Evolutionary conservation across 345 rosid species (phyloP).

Genomic region (Dipteronia dyeriana): DNA sequence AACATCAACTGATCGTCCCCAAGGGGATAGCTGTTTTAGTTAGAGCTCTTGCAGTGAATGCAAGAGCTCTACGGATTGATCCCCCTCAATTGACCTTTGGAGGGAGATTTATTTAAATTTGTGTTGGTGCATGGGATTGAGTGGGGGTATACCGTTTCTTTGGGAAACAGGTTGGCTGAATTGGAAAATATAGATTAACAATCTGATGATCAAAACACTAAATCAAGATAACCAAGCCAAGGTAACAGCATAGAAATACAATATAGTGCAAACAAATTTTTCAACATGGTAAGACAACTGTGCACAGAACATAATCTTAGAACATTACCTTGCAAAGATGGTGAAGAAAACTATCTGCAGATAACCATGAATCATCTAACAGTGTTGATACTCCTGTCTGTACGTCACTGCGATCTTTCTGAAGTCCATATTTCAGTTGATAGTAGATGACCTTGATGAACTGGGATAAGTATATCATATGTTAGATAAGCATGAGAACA

Average conservation of each 20-base stretch:
- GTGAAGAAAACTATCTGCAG: slow-evolving; percentile 79
- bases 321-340: slow-evolving; percentile 69
- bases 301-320: background rate
- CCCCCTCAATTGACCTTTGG: too few relatives aligned
- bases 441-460: slow-evolving; percentile 78
- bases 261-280: slow-evolving; percentile 12
- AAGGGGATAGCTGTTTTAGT: too few relatives aligned
- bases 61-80: too few relatives aligned
- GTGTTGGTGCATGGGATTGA: too few relatives aligned
- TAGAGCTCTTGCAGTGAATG: too few relatives aligned
- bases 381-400: slow-evolving; percentile 56
- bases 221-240: slow-evolving; percentile 3
- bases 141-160: too few relatives aligned
- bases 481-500: slow-evolving; percentile 12
- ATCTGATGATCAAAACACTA: background rate
- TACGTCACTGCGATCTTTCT: slow-evolving; percentile 50
- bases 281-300: background rate
- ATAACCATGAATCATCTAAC: slow-evolving; percentile 83
- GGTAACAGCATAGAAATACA: background rate
- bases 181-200: background rate
- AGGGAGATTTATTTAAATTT: too few relatives aligned
- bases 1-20: background rate
- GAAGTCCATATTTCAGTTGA: slow-evolving; percentile 88
- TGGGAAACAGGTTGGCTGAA: slow-evolving; percentile 7
- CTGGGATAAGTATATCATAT: slow-evolving; percentile 40